Conservation (phyloP, 352 stramenopile genomes). For the Stramenopiles sp. region DNA sequence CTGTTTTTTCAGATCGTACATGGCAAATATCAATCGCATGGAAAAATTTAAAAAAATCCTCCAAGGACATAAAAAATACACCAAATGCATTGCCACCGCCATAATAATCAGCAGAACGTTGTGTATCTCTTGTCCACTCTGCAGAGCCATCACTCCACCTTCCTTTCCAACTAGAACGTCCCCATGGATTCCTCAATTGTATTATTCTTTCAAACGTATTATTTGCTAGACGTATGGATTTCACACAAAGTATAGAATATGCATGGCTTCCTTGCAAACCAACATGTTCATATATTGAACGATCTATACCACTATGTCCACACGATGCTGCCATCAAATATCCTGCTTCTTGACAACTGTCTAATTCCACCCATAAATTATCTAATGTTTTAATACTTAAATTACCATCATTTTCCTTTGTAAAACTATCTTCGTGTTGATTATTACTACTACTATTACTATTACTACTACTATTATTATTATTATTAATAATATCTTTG, state of each 20-base stretch:
- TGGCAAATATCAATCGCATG: background rate
- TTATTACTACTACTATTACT: too few relatives aligned
- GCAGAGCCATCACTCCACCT: background rate
- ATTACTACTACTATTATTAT: too few relatives aligned
- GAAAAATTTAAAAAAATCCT: background rate
- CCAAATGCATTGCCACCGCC: background rate
- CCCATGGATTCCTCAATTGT: background rate
- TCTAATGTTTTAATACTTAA: background rate
- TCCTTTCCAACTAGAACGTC: background rate
- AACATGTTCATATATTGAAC: background rate
- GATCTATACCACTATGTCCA: background rate
- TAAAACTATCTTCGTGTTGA: too few relatives aligned
- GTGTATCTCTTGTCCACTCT: background rate
- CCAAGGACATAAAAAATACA: background rate
- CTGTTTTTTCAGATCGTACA: background rate
- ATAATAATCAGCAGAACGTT: background rate
- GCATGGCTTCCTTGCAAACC: background rate
- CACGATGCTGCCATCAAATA: background rate
- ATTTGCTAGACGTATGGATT: background rate
- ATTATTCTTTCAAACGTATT: background rate
- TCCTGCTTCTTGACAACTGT: background rate
- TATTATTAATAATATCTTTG: too few relatives aligned
- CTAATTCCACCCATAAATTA: background rate
- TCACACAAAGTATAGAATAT: background rate
- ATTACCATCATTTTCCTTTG: background rate